Conservation (phyloP, 768 basidiomycete genomes). For the Lentinus tigrinus region DNA sequence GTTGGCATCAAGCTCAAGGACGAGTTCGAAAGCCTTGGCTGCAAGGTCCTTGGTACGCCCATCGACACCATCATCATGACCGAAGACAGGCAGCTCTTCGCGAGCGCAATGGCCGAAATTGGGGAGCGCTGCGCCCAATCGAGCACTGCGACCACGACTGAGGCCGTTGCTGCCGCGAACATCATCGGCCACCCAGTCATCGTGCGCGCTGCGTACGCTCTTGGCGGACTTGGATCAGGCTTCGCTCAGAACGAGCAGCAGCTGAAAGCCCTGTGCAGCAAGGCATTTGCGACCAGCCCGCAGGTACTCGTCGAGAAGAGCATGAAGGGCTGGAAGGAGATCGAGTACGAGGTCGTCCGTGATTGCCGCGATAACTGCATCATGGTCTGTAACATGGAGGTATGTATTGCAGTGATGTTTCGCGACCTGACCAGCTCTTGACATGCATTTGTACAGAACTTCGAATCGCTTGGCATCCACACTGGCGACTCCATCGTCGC, state of each 20-base stretch:
- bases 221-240: constrained; percentile 93
- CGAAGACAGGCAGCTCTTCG: constrained; percentile 94
- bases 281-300: constrained; percentile 96
- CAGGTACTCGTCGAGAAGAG: constrained; percentile 98
- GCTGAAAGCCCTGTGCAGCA: constrained; percentile 82
- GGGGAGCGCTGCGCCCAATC: constrained; percentile 95
- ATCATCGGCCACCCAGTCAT: constrained; percentile 94
- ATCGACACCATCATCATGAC: constrained; percentile 97
- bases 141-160: constrained; percentile 78
- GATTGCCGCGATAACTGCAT: constrained; percentile 99
- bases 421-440: not conserved
- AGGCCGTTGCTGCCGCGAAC: constrained; percentile 78
- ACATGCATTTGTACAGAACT: constrained; percentile 63
- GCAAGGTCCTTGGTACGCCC: constrained; percentile 92
- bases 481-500: constrained; percentile 99
- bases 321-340: constrained; percentile 99
- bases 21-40: constrained; percentile 87
- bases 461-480: constrained; percentile 97
- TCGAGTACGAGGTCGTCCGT: constrained; percentile 98
- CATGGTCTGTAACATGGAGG: constrained; percentile 99
- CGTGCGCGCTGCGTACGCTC: constrained; percentile 93
- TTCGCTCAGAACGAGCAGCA: constrained; percentile 96
- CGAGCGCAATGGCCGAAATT: constrained; percentile 90
- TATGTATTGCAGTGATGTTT: constrained; percentile 43
- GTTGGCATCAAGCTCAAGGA: constrained; percentile 98